phyloP scores from a whole-genome alignment of 1,284 basidiomycete species.

The Phellopilus nigrolimitatus region DNA sequence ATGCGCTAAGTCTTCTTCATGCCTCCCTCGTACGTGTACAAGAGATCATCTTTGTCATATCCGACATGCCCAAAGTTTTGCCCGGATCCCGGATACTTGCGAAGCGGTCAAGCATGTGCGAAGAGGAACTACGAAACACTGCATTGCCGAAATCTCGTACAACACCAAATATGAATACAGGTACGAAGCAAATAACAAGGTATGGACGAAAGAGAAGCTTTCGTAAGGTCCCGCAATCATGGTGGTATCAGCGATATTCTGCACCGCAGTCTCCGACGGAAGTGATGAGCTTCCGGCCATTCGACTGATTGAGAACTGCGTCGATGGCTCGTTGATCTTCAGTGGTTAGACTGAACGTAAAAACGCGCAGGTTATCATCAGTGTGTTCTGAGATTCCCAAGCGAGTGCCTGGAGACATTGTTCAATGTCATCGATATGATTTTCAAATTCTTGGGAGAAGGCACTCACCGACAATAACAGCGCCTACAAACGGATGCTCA shows the following conservation, averaged over 20 bases:
- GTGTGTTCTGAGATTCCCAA: conserved; percentile 73
- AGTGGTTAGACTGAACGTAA: conserved; percentile 49
- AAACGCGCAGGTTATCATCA: conserved; percentile 62
- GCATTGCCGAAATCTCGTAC: not conserved
- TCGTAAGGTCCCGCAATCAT: not conserved
- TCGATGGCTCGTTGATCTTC: conserved; percentile 60
- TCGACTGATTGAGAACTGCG: conserved; percentile 51
- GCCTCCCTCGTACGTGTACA: too few relatives aligned
- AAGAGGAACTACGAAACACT: too few relatives aligned
- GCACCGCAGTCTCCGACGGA: conserved; percentile 77
- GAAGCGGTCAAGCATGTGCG: too few relatives aligned
- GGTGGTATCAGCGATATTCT: conserved; percentile 60
- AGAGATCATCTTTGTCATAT: too few relatives aligned
- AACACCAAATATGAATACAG: not conserved
- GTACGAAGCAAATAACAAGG: not conserved
- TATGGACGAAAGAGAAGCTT: not conserved
- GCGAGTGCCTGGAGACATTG: conserved; percentile 52
- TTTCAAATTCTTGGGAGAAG: too few relatives aligned
- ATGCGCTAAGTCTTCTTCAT: too few relatives aligned
- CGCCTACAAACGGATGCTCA: conserved; percentile 72
- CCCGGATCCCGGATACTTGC: too few relatives aligned
- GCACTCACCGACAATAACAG: conserved; percentile 71
- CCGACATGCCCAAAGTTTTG: too few relatives aligned
- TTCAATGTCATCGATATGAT: too few relatives aligned
- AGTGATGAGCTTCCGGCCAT: conserved; percentile 55